Evolutionary conservation across 2,329 filamentous ascomycete genomes (phyloP), one percentile per base, ranked within the genome.

Genomic region (Aspergillus aculeatus): DNA sequence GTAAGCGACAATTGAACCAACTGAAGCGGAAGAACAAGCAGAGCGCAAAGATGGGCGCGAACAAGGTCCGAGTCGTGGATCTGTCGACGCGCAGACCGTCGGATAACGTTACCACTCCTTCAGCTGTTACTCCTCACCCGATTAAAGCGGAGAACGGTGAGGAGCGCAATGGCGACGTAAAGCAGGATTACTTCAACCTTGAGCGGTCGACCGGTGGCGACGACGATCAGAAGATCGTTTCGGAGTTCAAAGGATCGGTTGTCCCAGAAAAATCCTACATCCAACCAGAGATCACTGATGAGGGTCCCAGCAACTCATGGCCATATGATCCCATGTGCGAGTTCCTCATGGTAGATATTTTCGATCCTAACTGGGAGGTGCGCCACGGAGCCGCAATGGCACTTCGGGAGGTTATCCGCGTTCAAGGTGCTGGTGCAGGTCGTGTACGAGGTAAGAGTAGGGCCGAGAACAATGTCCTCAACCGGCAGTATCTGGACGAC

Each of bases 301-400:
- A 94, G 68, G 92, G 92, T 2, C 82, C 85, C 12, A 65, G 59
- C 19, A 53, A 58, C 3, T 91, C 96, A 72, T 99, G 95, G 95
- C 95, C 95, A 0, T 97, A 91, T 69, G 93, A 97, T 70, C 87
- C 92, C 56, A 85, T 99, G 38, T 97, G 92, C 74, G 95, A 98
- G 62, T 95, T 97, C 69, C 84, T 99, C 60, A 94, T 91, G 69
- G 84, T 98, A 35, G 95, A 99, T 72, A 83, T 99, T 1, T 98
- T 99, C 68, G 94, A 99, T 71, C 82, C 90, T 2, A 88, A 89
- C 51, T 99, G 95, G 96, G 95, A 99, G 75, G 92, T 93, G 7
- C 89, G 95, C 16, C 95, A 99, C 74, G 95, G 95, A 69, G 95
- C 96, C 58, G 93, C 95, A 14, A 95, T 99, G 89, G 95, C 92